These are phyloP conservation scores for Candida gorgasii DNA, from an alignment of 805 yeast species.

Conservation along the genomic window DNA sequence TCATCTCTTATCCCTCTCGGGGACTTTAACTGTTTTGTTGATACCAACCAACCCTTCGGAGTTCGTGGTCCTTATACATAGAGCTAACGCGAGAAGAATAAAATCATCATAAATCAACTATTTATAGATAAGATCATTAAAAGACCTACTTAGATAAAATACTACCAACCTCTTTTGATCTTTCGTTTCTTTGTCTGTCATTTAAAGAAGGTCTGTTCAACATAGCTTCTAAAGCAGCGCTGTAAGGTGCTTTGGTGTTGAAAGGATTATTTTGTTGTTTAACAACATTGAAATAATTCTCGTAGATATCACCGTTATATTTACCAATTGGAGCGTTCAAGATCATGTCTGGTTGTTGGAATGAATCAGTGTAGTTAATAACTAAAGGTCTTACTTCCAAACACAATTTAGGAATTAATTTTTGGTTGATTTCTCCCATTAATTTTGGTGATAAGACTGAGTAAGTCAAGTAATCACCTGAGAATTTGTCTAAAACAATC, in stretches of 20 bases:
- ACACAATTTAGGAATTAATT: constrained; percentile 32
- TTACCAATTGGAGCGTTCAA: constrained; percentile 44
- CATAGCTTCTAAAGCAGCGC: constrained; percentile 38
- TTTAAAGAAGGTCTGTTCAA: constrained; percentile 39
- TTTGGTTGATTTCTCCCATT: constrained; percentile 26
- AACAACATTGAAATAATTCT: constrained; percentile 40
- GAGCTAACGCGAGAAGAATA: not conserved
- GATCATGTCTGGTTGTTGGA: constrained; percentile 45
- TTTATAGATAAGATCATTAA: constrained; percentile 19
- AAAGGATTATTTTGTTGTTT: constrained; percentile 36
- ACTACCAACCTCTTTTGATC: constrained; percentile 32
- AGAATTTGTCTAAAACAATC: constrained; percentile 33
- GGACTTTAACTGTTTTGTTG: too few species aligned
- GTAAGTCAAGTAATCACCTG: constrained; percentile 39
- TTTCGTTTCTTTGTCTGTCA: constrained; percentile 41
- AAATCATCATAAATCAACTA: constrained; percentile 11
- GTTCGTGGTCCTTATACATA: too few species aligned
- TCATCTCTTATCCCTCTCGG: too few species aligned
- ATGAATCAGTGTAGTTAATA: constrained; percentile 43
- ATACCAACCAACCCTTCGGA: too few species aligned
- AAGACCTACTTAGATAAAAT: constrained; percentile 24
- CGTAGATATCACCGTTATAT: constrained; percentile 46
- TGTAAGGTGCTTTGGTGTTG: constrained; percentile 42
- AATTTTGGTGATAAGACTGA: constrained; percentile 32
- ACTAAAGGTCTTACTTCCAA: constrained; percentile 41